Conservation (phyloP, 2,329 filamentous ascomycete genomes). For the Penicillium sp. region DNA sequence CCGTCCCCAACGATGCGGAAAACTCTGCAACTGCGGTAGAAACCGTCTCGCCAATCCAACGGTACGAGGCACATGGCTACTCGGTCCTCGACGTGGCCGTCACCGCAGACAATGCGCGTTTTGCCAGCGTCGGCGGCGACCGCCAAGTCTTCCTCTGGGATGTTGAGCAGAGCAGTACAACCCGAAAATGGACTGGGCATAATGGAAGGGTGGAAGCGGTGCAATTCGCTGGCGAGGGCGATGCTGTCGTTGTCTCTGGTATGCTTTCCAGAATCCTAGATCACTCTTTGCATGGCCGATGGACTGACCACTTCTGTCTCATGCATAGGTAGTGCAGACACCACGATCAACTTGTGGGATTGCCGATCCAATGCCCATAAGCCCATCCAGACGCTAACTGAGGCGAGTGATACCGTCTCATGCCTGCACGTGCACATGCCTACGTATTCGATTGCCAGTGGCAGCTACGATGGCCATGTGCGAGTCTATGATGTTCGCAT, state of each 20-base stretch:
- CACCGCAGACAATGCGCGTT: conserved; percentile 71
- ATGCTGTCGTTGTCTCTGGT: conserved; percentile 67
- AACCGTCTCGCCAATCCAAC: conserved; percentile 67
- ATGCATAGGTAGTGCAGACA: conserved; percentile 42
- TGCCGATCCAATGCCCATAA: conserved; percentile 41
- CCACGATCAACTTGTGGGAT: conserved; percentile 45
- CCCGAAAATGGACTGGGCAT: conserved; percentile 72
- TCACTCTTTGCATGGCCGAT: too few relatives aligned
- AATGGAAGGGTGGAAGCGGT: conserved; percentile 73
- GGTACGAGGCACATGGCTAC: conserved; percentile 87
- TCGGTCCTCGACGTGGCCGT: conserved; percentile 81
- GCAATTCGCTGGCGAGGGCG: conserved; percentile 71
- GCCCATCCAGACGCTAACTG: conserved; percentile 43
- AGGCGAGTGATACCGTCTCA: conserved; percentile 44
- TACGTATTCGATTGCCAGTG: conserved; percentile 59
- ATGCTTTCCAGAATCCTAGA: neutral
- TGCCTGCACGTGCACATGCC: conserved; percentile 40
- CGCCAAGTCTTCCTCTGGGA: conserved; percentile 93
- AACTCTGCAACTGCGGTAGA: conserved; percentile 28
- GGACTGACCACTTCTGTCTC: too few relatives aligned
- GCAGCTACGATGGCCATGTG: conserved; percentile 80
- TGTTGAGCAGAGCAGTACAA: conserved; percentile 73
- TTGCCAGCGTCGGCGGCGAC: conserved; percentile 86
- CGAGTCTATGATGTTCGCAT: conserved; percentile 78
- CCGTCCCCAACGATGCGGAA: conserved; percentile 42